Evolutionary conservation across 495 filamentous ascomycete genomes (phyloP).

Genomic region (Penicillium cataractarum): DNA sequence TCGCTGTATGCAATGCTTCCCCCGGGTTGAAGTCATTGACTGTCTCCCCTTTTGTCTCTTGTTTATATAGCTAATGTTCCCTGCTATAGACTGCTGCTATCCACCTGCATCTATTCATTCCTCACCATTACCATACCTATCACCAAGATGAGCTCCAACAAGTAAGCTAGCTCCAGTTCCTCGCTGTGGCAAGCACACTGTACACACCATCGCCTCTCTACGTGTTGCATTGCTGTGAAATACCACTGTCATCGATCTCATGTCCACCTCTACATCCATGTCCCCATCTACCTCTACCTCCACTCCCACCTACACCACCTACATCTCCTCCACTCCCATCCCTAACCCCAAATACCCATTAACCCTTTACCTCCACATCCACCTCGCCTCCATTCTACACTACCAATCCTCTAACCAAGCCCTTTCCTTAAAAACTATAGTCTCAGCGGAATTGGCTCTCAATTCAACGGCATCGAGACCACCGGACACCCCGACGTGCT

Average conservation of each 20-base stretch:
- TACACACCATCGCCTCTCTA: not conserved
- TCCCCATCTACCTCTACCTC: not conserved
- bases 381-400: not conserved
- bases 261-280: not conserved
- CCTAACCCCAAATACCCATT: not conserved
- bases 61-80: not conserved
- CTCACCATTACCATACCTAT: not conserved
- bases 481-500: not conserved
- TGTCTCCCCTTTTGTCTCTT: not conserved
- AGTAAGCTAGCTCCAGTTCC: not conserved
- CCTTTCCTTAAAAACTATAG: too few species aligned
- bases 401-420: not conserved
- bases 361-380: not conserved
- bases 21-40: not conserved
- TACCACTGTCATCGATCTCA: not conserved
- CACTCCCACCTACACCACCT: not conserved
- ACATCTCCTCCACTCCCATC: not conserved
- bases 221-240: not conserved
- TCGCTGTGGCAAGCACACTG: not conserved
- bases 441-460: not conserved
- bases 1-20: not conserved
- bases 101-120: not conserved
- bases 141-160: not conserved
- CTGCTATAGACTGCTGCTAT: not conserved
- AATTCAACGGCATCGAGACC: not conserved